Base-by-base conservation (phyloP, 2,329 filamentous ascomycete species). In the Chaetomium globosum region DNA sequence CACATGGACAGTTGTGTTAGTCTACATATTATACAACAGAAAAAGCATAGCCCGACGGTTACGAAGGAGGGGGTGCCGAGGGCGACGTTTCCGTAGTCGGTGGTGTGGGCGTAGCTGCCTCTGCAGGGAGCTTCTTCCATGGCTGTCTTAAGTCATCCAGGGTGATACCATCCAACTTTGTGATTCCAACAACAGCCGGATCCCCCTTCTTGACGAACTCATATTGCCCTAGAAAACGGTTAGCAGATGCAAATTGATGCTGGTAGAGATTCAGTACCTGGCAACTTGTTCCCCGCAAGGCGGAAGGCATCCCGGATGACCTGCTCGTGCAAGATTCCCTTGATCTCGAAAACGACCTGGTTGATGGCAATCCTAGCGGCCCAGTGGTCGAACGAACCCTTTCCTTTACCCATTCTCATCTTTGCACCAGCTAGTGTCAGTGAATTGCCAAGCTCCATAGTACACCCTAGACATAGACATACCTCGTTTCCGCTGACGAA, bases 321-420 rank as follows among this genome's bases (percentile, higher is more conserved):
- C 80, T 97, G 91, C 82, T 99, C 95, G 85, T 99, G 95, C 69
- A 98, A 75, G 72, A 93, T 87, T 54, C 95, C 95, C 78, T 92
- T 93, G 71, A 99, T 80, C 79, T 99, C 95, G 71, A 99, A 96
- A 23, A 97, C 82, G 57, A 99, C 87, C 77, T 95, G 91, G 79
- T 91, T 97, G 59, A 98, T 92, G 9, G 92, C 88, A 71, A 98
- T 88, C 78, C 94, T 88, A 26, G 90, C 87, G 4, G 94, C 93
- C 95, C 95, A 99, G 75, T 96, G 92, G 77, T 99, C 95, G 75
- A 99, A 98, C 68, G 89, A 91, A 72, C 95, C 95, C 78, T 99
- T 99, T 80, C 95, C 95, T 80, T 98, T 99, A 77, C 95, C 95
- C 96, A 99, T 99, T 85, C 95, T 90, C 77, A 92, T 90, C 87